Evolutionary conservation across 2,329 filamentous ascomycete genomes (phyloP), one percentile per base, ranked within the genome.

Genomic region (Botrytis squamosa): DNA sequence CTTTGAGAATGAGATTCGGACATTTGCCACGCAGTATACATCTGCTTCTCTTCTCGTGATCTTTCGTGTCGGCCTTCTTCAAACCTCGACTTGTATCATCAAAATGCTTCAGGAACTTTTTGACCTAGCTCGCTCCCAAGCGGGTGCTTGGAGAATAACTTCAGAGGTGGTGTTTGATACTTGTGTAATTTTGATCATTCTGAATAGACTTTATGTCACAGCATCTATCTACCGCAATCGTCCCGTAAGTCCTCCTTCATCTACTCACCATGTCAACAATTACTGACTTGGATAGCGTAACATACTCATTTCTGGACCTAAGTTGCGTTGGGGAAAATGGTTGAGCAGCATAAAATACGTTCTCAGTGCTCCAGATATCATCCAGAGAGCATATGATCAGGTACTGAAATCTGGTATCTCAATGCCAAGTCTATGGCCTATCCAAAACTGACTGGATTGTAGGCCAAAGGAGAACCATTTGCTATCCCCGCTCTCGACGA

Each of bases 281-380:
- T 2, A 16, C 59, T 62, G 8, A 62, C 20, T 38, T 62, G 14
- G 36, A 62, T 25, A 62, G 59, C 59, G 36, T 16, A 62, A 40
- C 12, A 62, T 62, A n/a, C 33, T 62, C 22, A 62, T 62, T n/a
- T 62, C 59, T 25, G 59, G 59, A 38, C 59, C 59, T 25, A 62
- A 14, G 22, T 62, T 62, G 36, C 59, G 59, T 25, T 62, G 36
- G 59, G 59, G 59, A n/a, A 62, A 62, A 25, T 62, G 59, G 59
- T 16, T 62, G 20, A 62, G 59, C 36, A 62, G 33, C 59, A 62
- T 62, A 36, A 62, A 62, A 62, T 62, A 62, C n/a, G 59, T 62
- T 1, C 18, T 62, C 12, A 25, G 33, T 62, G 59, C 59, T 62
- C 59, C 59, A 4, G 59, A 40, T 16, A 62, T 62, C 12, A 62